Evolutionary conservation across 148 eudicot genomes (phyloP).

Genomic region (Vaccinium vitisidaea): DNA sequence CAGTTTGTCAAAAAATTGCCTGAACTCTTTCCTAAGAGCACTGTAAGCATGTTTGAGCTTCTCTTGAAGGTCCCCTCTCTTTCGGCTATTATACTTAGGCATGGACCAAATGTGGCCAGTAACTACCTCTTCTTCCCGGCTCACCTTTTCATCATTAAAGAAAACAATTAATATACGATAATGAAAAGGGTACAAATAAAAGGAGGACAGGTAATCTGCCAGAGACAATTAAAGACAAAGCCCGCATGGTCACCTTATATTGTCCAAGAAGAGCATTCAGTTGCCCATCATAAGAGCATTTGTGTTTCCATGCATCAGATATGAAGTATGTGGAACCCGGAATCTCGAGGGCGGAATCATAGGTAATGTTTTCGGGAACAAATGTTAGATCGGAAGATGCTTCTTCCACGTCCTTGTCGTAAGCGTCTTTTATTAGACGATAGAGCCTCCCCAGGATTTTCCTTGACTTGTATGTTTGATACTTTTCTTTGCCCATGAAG

Average conservation of each 20-base stretch:
- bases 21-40: conserved; percentile 66
- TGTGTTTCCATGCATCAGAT: conserved; percentile 64
- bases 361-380: conserved; percentile 31
- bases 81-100: conserved; percentile 62
- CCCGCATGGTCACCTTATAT: conserved; percentile 54
- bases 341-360: conserved; percentile 64
- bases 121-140: conserved; percentile 81
- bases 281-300: conserved; percentile 79
- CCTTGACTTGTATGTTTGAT: conserved; percentile 57
- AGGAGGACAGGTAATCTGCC: neutral
- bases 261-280: conserved; percentile 66
- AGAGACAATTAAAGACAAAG: neutral
- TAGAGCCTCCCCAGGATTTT: conserved; percentile 75
- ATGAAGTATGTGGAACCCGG: conserved; percentile 47
- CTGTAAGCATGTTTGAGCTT: conserved; percentile 79
- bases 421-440: conserved; percentile 50
- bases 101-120: conserved; percentile 94
- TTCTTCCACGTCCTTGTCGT: conserved; percentile 27
- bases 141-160: conserved; percentile 38
- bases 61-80: conserved; percentile 80
- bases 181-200: neutral
- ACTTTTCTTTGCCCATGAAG: conserved; percentile 83
- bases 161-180: neutral
- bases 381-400: conserved; percentile 29
- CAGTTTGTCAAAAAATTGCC: conserved; percentile 60